phyloP scores from a whole-genome alignment of 306 rosid genomes.

The Casuarina glauca region DNA sequence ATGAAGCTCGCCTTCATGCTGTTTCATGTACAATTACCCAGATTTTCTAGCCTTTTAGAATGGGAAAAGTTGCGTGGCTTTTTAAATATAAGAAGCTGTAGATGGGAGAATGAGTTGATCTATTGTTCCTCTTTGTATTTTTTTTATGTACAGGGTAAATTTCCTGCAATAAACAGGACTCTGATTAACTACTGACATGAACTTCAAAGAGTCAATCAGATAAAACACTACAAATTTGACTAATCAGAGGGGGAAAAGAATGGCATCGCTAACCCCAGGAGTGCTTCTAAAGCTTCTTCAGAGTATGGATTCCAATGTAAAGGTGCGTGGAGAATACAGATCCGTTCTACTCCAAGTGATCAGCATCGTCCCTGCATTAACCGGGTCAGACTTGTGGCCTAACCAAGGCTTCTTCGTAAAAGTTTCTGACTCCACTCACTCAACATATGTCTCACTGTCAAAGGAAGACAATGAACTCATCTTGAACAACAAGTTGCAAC shows the following conservation, averaged over 20 bases:
- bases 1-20: neutral
- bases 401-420: slow-evolving; percentile 84
- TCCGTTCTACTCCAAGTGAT: slow-evolving; percentile 84
- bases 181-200: slow-evolving; percentile 10
- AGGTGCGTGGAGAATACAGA: slow-evolving; percentile 80
- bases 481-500: slow-evolving; percentile 80
- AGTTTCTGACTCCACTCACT: slow-evolving; percentile 91
- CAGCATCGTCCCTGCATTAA: slow-evolving; percentile 82
- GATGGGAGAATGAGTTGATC: neutral
- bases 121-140: neutral
- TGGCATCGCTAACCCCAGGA: slow-evolving; percentile 91
- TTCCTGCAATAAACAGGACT: neutral
- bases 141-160: neutral
- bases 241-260: slow-evolving; percentile 31
- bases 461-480: slow-evolving; percentile 80
- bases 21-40: neutral
- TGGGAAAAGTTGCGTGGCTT: neutral
- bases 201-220: slow-evolving; percentile 22
- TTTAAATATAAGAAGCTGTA: neutral
- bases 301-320: slow-evolving; percentile 62
- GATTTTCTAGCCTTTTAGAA: neutral
- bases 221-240: slow-evolving; percentile 14
- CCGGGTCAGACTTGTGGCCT: slow-evolving; percentile 91
- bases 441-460: slow-evolving; percentile 79
- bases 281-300: slow-evolving; percentile 85